Base-by-base conservation (phyloP, 345 rosid species). In the Erysimum cheiranthoides region DNA sequence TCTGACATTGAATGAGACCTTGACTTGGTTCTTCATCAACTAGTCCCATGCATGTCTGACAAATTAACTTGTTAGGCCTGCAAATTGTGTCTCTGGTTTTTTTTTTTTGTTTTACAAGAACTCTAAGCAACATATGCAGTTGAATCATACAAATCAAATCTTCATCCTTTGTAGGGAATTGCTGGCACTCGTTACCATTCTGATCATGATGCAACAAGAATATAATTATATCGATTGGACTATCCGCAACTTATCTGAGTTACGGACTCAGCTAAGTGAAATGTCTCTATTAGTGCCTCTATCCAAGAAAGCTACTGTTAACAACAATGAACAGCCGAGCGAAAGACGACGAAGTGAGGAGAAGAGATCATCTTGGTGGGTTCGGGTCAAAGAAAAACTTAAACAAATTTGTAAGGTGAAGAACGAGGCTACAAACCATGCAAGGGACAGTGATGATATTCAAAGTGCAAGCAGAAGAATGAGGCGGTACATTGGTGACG, bases 381-480 rank as follows among this genome's bases (percentile, higher is more conserved):
- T 1, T 34, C 3, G 72, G 18, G 34, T 63, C 11, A 73, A 5
- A 52, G 61, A 6, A 61, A 9, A 5, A 11, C 2, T 57, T 12
- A n/a, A 0, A 10, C 53, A 35, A 4, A 1, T 28, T 21, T 5
- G 46, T 30, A 45, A 46, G 43, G 1, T 0, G 65, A 73, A 65
- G 77, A 54, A 31, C 1, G 12, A 63, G 47, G 62, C 1, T 36
- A 30, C 71, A 56, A 64, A 17, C 38, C 31, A 42, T 12, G 64
- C 17, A 54, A 66, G 60, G 38, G 61, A 57, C 18, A 56, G 38
- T 16, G 49, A 49, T 40, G 65, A 71, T 11, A 73, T 53, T 18
- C 65, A 70, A 43, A 56, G 74, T 8, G 49, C 61, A 18, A 73
- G 70, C 71, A 40, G 17, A 30, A 31, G 21, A 18, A 13, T 28